These are phyloP conservation scores for Corniculantispora saksenae DNA, from an alignment of 2,329 filamentous ascomycete genomes.

Conservation along the genomic window DNA sequence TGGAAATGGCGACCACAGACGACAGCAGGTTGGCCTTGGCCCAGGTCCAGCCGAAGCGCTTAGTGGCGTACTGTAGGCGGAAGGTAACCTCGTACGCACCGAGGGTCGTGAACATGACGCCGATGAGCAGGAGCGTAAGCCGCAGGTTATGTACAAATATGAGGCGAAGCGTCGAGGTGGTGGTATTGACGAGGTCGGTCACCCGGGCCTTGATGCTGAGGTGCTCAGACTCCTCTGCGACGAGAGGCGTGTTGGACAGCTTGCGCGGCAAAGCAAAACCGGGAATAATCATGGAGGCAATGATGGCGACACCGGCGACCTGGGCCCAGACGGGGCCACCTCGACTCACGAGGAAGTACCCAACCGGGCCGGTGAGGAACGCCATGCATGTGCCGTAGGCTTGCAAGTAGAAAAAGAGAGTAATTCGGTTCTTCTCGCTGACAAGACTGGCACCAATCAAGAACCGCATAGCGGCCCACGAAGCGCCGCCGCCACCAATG, in stretches of 20 bases:
- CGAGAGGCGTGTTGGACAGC: conserved; percentile 1
- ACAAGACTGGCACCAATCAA: conserved; percentile 8
- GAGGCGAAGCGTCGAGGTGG: not conserved
- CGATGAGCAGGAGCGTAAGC: conserved; percentile 13
- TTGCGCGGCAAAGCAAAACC: conserved; percentile 14
- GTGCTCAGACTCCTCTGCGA: not conserved
- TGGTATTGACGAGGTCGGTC: not conserved
- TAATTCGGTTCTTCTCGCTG: conserved; percentile 13
- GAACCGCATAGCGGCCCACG: conserved; percentile 8
- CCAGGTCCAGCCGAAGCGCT: conserved; percentile 19
- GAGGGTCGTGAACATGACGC: conserved; percentile 16
- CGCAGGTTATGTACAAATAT: conserved; percentile 4
- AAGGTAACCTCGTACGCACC: conserved; percentile 10
- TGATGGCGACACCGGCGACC: not conserved
- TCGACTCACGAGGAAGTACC: conserved; percentile 13
- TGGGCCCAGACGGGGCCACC: conserved; percentile 12
- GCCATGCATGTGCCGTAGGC: not conserved
- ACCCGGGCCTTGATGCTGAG: not conserved
- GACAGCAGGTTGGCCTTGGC: conserved; percentile 15
- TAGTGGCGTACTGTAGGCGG: conserved; percentile 17
- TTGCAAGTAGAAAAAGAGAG: conserved; percentile 16
- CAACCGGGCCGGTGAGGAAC: conserved; percentile 16
- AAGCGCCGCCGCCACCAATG: conserved; percentile 15
- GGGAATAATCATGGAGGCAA: conserved; percentile 4
- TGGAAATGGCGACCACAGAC: conserved; percentile 1